Evolutionary conservation across 106 monocot genomes (phyloP).

Genomic region (Hemerocallis citrina): DNA sequence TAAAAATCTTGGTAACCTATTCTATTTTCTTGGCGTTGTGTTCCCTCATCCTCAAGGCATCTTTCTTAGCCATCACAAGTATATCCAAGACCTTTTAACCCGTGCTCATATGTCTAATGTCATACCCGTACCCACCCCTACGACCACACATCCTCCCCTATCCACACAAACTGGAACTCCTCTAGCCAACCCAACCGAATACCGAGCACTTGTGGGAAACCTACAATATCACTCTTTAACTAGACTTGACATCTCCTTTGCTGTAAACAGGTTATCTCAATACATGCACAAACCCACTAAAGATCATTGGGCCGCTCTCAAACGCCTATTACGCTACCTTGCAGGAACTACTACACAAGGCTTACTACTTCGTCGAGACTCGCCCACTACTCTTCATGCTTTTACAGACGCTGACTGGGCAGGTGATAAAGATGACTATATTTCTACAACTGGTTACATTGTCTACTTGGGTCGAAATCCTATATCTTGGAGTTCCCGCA

Average conservation of each 20-base stretch:
- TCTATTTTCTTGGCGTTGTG: neutral
- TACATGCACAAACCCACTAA: neutral
- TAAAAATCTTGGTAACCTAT: neutral
- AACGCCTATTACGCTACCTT: neutral
- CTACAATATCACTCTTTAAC: neutral
- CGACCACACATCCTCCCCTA: neutral
- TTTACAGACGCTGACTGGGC: neutral
- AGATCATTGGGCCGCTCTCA: neutral
- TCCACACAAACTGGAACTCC: neutral
- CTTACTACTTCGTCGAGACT: neutral
- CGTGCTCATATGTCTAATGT: neutral
- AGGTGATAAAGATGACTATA: neutral
- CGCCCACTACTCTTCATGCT: neutral
- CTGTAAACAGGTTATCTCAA: conserved; percentile 1
- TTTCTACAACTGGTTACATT: neutral
- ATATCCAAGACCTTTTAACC: neutral
- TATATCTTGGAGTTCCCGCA: conserved; percentile 1
- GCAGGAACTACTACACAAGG: neutral
- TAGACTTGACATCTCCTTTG: neutral
- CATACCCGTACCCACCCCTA: neutral
- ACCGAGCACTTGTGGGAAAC: neutral
- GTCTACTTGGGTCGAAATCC: neutral
- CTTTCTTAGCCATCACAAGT: neutral
- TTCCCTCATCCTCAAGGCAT: neutral
- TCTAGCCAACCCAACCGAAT: neutral